Evolutionary conservation across 345 rosid species (phyloP).

Genomic region (Aegle marmelos): DNA sequence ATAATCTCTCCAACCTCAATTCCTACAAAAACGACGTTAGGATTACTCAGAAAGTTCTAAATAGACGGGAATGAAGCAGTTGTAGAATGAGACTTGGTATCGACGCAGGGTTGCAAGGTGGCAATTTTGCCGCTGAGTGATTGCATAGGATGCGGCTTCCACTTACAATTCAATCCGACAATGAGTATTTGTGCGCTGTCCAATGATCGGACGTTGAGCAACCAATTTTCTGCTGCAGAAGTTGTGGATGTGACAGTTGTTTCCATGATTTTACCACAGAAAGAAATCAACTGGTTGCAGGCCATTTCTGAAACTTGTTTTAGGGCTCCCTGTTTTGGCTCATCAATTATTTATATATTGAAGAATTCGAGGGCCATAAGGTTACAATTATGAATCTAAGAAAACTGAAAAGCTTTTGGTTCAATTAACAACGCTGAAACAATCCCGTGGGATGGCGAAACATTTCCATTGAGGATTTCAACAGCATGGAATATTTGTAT

Average conservation of each 20-base stretch:
- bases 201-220: constrained; percentile 1
- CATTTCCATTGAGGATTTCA: neutral
- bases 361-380: neutral
- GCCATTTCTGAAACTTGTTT: neutral
- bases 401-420: neutral
- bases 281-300: constrained; percentile 1
- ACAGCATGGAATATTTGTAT: neutral
- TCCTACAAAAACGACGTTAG: constrained; percentile 23
- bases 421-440: neutral
- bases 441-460: neutral
- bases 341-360: neutral
- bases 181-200: neutral
- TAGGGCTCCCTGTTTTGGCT: neutral
- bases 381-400: neutral
- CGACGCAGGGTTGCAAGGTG: constrained; percentile 31
- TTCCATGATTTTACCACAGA: constrained; percentile 14
- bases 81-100: constrained; percentile 29
- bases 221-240: constrained; percentile 12
- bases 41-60: constrained; percentile 10
- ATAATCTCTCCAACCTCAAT: constrained; percentile 19
- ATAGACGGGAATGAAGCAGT: constrained; percentile 15
- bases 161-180: constrained; percentile 34
- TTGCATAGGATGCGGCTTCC: constrained; percentile 20
- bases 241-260: constrained; percentile 7
- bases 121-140: constrained; percentile 17